Conservation (phyloP, 2,329 filamentous ascomycete genomes). For the Fusarium pseudograminearum region DNA sequence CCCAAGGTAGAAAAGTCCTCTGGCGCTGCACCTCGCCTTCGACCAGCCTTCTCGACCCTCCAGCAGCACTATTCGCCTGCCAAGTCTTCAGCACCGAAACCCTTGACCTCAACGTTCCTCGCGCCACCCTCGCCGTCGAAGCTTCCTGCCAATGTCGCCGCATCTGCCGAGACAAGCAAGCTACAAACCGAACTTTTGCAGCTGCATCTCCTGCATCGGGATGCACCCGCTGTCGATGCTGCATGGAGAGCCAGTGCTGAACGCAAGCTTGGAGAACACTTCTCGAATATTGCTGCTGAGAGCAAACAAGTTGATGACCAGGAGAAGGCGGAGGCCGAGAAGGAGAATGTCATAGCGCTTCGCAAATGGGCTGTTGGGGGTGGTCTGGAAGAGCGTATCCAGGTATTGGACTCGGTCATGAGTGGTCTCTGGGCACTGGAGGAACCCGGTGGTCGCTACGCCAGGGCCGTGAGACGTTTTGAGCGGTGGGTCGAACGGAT, state of each 20-base stretch:
- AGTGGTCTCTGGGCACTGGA: conserved; percentile 69
- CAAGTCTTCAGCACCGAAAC: conserved; percentile 71
- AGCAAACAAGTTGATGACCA: conserved; percentile 51
- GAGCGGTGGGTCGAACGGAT: conserved; percentile 68
- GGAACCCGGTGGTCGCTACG: conserved; percentile 67
- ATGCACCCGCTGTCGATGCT: conserved; percentile 57
- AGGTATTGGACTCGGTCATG: conserved; percentile 67
- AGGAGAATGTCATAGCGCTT: conserved; percentile 65
- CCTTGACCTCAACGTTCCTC: conserved; percentile 68
- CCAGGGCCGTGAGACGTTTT: conserved; percentile 66
- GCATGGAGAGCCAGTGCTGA: conserved; percentile 70
- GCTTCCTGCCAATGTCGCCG: conserved; percentile 69
- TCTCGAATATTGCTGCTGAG: conserved; percentile 55
- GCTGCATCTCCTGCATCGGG: conserved; percentile 72
- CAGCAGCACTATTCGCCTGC: conserved; percentile 77
- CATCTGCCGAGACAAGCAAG: conserved; percentile 67
- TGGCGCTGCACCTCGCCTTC: conserved; percentile 52
- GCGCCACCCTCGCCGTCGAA: conserved; percentile 72
- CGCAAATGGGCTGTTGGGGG: conserved; percentile 60
- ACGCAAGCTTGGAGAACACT: conserved; percentile 59
- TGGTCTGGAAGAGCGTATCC: conserved; percentile 67
- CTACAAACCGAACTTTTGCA: conserved; percentile 75
- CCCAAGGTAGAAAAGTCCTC: conserved; percentile 37
- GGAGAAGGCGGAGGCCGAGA: conserved; percentile 61
- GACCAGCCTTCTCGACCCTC: conserved; percentile 70